A percentile compares a stretch with the other conserved stretches of the same genome.
Conservation (phyloP, 1,139 yeast species). For the Yarrowia galli region DNA sequence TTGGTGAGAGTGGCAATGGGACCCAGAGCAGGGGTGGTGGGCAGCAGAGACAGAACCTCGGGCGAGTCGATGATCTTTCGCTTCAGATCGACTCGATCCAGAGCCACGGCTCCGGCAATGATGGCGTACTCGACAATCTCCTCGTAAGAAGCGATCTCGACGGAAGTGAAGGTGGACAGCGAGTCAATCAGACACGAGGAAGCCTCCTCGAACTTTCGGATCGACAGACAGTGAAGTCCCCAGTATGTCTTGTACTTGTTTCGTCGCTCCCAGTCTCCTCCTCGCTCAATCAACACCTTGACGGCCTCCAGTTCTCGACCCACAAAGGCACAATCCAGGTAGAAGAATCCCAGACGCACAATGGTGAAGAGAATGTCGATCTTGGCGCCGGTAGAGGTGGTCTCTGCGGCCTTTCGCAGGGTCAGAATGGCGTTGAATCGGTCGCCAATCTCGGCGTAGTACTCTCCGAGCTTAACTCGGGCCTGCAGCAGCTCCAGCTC, state of each 20-base stretch:
- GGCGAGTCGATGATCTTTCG: slow-evolving; percentile 90
- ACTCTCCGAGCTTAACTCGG: slow-evolving; percentile 84
- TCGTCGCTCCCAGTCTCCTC: slow-evolving; percentile 99
- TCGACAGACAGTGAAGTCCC: slow-evolving; percentile 83
- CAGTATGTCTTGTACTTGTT: slow-evolving; percentile 90
- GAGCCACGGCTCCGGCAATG: slow-evolving; percentile 80
- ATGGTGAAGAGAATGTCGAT: slow-evolving; percentile 85
- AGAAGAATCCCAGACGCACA: slow-evolving; percentile 86
- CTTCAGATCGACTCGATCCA: slow-evolving; percentile 86
- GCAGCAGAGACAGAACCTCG: slow-evolving; percentile 81
- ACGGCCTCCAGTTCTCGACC: slow-evolving; percentile 78
- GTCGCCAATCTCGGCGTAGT: slow-evolving; percentile 85
- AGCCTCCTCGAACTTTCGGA: slow-evolving; percentile 85
- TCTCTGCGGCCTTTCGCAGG: slow-evolving; percentile 76
- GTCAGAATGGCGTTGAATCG: slow-evolving; percentile 74
- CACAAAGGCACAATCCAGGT: slow-evolving; percentile 74
- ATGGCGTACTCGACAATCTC: slow-evolving; percentile 89
- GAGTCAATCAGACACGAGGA: slow-evolving; percentile 86
- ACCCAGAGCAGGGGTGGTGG: slow-evolving; percentile 74
- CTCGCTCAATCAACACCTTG: slow-evolving; percentile 80
- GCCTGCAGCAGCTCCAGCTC: slow-evolving; percentile 81
- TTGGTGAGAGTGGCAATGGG: slow-evolving; percentile 86
- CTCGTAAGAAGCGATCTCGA: slow-evolving; percentile 88
- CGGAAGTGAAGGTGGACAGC: slow-evolving; percentile 94
- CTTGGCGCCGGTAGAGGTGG: slow-evolving; percentile 88